A percentile compares a stretch with the other conserved stretches of the same genome.
Conservation (phyloP, 164 flowering plant species). For the Stephania japonica region DNA sequence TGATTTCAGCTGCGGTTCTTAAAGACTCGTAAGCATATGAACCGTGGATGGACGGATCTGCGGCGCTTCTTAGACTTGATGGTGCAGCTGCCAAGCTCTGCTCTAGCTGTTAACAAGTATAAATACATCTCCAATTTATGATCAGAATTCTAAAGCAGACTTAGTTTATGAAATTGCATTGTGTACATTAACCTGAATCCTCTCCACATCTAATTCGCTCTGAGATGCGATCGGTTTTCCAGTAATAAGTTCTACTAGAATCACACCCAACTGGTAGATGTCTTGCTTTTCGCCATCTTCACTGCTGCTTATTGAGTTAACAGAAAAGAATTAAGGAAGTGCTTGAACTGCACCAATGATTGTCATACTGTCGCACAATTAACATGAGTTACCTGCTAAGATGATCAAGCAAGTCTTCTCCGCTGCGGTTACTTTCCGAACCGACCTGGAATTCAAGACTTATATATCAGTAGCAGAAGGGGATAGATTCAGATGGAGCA, state of each 20-base stretch:
- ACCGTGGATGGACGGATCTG: slow-evolving; percentile 54
- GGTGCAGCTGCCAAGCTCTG: slow-evolving; percentile 41
- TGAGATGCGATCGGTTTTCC: slow-evolving; percentile 41
- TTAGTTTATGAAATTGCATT: background rate
- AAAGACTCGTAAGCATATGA: slow-evolving; percentile 64
- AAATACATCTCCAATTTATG: background rate
- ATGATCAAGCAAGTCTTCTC: slow-evolving; percentile 16
- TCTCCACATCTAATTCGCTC: slow-evolving; percentile 43
- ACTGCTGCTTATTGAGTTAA: slow-evolving; percentile 22
- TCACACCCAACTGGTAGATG: slow-evolving; percentile 56
- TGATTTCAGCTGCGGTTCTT: slow-evolving; percentile 50
- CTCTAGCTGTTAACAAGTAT: slow-evolving; percentile 44
- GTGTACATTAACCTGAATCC: slow-evolving; percentile 38
- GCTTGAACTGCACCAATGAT: background rate
- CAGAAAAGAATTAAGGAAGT: background rate
- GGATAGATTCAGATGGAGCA: background rate
- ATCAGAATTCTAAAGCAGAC: no score
- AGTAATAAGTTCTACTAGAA: slow-evolving; percentile 55
- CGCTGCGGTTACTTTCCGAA: slow-evolving; percentile 39
- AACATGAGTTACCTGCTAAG: slow-evolving; percentile 24
- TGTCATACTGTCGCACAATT: background rate
- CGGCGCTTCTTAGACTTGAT: slow-evolving; percentile 29
- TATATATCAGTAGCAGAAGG: background rate
- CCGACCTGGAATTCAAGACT: slow-evolving; percentile 30
- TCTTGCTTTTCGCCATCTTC: slow-evolving; percentile 56